phyloP scores from a whole-genome alignment of 2,329 filamentous ascomycete species.

The Trichothecium sympodiale region DNA sequence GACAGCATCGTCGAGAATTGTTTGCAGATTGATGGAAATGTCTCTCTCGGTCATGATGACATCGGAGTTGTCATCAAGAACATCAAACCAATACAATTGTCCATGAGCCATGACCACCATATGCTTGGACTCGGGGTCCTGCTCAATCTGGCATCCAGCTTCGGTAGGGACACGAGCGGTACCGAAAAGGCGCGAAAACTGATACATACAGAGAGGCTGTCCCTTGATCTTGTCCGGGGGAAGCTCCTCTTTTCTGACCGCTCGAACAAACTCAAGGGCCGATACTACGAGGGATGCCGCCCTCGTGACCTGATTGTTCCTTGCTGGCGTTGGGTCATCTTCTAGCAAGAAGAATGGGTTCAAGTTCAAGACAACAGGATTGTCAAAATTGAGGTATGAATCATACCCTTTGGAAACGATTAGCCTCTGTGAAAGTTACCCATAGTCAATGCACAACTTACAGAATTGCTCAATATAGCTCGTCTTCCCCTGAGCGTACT shows the following conservation, averaged over 20 bases:
- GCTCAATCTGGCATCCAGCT: constrained; percentile 89
- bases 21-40: constrained; percentile 79
- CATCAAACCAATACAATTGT: constrained; percentile 98
- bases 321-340: constrained; percentile 90
- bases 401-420: constrained; percentile 73
- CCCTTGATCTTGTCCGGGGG: constrained; percentile 79
- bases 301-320: constrained; percentile 92
- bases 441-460: constrained; percentile 40
- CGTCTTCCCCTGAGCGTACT: constrained; percentile 79
- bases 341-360: constrained; percentile 97
- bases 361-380: constrained; percentile 91
- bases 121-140: constrained; percentile 88
- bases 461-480: constrained; percentile 99
- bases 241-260: constrained; percentile 84
- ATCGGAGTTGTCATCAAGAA: constrained; percentile 87
- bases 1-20: constrained; percentile 81
- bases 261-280: constrained; percentile 81
- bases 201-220: constrained; percentile 91
- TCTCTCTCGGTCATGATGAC: constrained; percentile 97
- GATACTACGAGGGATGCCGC: constrained; percentile 88
- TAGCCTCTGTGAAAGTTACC: background rate
- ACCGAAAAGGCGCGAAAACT: constrained; percentile 90
- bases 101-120: constrained; percentile 88
- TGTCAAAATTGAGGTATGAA: constrained; percentile 95
- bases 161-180: constrained; percentile 91